Percentiles rank a stretch among this genome's conserved stretches.
Evolutionary conservation across 1,284 basidiomycete genomes (phyloP).

Genomic region (Austroboletus sp.): DNA sequence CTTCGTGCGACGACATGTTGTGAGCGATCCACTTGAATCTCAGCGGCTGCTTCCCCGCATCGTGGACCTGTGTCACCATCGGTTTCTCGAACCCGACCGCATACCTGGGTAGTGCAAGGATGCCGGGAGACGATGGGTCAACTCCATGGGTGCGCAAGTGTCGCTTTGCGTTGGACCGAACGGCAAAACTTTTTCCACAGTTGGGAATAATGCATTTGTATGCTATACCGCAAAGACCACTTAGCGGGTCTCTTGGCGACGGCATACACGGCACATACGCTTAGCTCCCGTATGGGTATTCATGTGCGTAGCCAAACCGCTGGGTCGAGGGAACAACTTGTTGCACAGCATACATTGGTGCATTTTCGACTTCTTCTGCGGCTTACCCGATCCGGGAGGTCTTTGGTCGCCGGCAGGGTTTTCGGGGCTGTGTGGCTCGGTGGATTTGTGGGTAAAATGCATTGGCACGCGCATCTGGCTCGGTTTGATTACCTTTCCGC

Average conservation of each 20-base stretch:
- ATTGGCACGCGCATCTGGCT: conserved; percentile 14
- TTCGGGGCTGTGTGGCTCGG: conserved; percentile 8
- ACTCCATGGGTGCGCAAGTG: conserved; percentile 53
- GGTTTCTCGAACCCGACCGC: conserved; percentile 43
- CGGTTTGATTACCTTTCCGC: conserved; percentile 4
- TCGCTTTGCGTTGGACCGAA: conserved; percentile 56
- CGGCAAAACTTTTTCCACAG: conserved; percentile 52
- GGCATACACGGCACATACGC: conserved; percentile 38
- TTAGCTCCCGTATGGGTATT: conserved; percentile 58
- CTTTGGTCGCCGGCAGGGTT: conserved; percentile 11
- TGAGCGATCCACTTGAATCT: conserved; percentile 42
- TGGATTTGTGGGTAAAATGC: conserved; percentile 6
- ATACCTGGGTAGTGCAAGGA: conserved; percentile 30
- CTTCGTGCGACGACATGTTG: conserved; percentile 28
- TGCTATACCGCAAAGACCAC: conserved; percentile 32
- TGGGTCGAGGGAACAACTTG: conserved; percentile 58
- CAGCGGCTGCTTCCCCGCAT: conserved; percentile 36
- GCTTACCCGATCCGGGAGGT: conserved; percentile 6
- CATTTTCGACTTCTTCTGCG: conserved; percentile 44
- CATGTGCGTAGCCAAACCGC: conserved; percentile 60
- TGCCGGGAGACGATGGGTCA: conserved; percentile 23
- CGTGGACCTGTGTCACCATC: conserved; percentile 39
- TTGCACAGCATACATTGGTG: conserved; percentile 48
- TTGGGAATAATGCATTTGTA: conserved; percentile 44
- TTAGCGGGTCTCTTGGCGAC: conserved; percentile 9